phyloP scores from a whole-genome alignment of 208 protist species.

The Kentomonas sorsogonicus region DNA sequence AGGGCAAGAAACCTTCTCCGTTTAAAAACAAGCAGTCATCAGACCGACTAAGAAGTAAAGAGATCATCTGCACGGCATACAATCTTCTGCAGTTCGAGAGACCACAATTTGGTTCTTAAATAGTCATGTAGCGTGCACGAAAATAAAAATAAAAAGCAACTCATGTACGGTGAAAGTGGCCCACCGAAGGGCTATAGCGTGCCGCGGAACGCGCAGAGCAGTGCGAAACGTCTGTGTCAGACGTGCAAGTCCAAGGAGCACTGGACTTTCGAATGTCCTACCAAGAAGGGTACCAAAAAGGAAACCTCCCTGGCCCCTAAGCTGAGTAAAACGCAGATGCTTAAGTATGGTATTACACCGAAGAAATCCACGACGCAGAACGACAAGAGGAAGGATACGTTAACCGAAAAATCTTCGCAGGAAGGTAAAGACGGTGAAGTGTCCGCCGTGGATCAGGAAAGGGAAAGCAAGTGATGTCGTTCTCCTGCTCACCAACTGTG shows the following conservation, averaged over 20 bases:
- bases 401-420: conserved; percentile 11
- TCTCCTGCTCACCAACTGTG: too few relatives aligned
- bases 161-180: conserved; percentile 62
- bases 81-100: neutral
- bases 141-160: conserved; percentile 1
- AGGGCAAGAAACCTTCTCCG: too few relatives aligned
- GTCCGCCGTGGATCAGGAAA: too few relatives aligned
- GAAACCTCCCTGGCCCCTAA: conserved; percentile 21
- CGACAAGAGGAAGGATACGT: conserved; percentile 32
- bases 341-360: conserved; percentile 73
- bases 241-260: conserved; percentile 55
- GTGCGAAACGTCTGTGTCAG: conserved; percentile 37
- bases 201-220: conserved; percentile 36
- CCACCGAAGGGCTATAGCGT: conserved; percentile 83
- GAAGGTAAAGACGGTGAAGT: conserved; percentile 14
- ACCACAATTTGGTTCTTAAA: neutral
- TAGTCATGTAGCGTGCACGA: neutral
- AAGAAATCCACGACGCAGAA: conserved; percentile 56
- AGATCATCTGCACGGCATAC: too few relatives aligned
- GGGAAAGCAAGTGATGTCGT: too few relatives aligned
- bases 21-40: too few relatives aligned
- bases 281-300: conserved; percentile 19
- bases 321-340: conserved; percentile 70
- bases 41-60: too few relatives aligned
- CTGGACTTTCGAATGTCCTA: conserved; percentile 78